Percentiles rank a stretch among this genome's conserved stretches.
Conservation (phyloP, 1,139 yeast species). For the Yamadazyma songkhlaensis region DNA sequence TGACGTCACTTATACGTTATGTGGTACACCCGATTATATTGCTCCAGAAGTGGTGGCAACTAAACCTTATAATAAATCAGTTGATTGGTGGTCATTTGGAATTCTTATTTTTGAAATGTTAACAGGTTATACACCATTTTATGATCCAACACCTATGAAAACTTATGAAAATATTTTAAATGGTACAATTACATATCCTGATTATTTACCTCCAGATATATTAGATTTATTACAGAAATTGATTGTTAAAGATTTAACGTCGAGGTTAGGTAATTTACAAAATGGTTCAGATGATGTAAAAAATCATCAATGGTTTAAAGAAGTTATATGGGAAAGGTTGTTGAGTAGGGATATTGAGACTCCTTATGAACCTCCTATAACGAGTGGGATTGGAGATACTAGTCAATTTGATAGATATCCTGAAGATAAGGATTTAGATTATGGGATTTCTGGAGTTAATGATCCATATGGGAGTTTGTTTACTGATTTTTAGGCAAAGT, state of each 20-base stretch:
- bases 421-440: conserved; percentile 52
- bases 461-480: conserved; percentile 53
- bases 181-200: conserved; percentile 51
- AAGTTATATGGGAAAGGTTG: conserved; percentile 60
- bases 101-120: conserved; percentile 60
- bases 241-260: conserved; percentile 54
- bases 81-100: conserved; percentile 67
- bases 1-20: conserved; percentile 58
- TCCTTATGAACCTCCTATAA: conserved; percentile 63
- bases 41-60: conserved; percentile 65
- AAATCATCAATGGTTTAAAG: conserved; percentile 57
- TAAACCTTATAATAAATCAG: conserved; percentile 60
- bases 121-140: conserved; percentile 62
- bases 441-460: conserved; percentile 42
- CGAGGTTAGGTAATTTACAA: conserved; percentile 55
- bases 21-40: conserved; percentile 65
- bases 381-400: conserved; percentile 62
- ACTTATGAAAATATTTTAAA: conserved; percentile 58
- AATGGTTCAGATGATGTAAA: conserved; percentile 59
- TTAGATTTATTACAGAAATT: conserved; percentile 48
- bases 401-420: conserved; percentile 61
- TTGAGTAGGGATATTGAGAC: conserved; percentile 58
- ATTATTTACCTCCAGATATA: conserved; percentile 50
- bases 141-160: conserved; percentile 60
- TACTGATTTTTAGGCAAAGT: conserved; percentile 49